phyloP scores from a whole-genome alignment of 2,329 filamentous ascomycete species.

The Elsinoe batatas region DNA sequence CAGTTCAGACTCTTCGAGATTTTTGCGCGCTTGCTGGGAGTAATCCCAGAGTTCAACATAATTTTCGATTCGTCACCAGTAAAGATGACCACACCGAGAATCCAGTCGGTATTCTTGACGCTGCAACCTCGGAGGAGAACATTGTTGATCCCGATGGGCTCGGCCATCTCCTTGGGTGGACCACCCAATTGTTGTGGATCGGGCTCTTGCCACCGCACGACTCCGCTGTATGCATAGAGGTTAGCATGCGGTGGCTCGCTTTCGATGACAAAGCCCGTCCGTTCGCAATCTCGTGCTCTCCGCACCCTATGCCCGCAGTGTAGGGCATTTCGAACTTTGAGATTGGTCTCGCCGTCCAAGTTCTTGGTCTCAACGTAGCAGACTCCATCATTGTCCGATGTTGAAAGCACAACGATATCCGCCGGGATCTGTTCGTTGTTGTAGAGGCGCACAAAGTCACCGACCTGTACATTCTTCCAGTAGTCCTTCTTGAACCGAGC shows the following conservation, averaged over 20 bases:
- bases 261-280: constrained; percentile 75
- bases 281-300: constrained; percentile 87
- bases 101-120: constrained; percentile 91
- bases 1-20: constrained; percentile 92
- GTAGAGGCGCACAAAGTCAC: constrained; percentile 92
- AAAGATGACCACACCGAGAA: constrained; percentile 83
- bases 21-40: constrained; percentile 83
- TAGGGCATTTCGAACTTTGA: constrained; percentile 87
- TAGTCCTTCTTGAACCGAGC: constrained; percentile 84
- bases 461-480: constrained; percentile 93
- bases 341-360: constrained; percentile 91
- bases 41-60: constrained; percentile 96
- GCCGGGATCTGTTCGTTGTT: constrained; percentile 93
- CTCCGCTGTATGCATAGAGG: constrained; percentile 87
- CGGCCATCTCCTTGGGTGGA: constrained; percentile 67
- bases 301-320: constrained; percentile 73
- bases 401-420: constrained; percentile 84
- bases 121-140: constrained; percentile 87
- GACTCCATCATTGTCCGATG: constrained; percentile 84
- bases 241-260: constrained; percentile 89
- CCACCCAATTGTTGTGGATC: constrained; percentile 53
- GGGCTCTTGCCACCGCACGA: constrained; percentile 74
- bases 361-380: constrained; percentile 99
- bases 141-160: constrained; percentile 92
- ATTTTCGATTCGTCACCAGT: constrained; percentile 97